Base-by-base conservation (phyloP, 2,329 filamentous ascomycete species). In the Pseudohalonectria lignicola region DNA sequence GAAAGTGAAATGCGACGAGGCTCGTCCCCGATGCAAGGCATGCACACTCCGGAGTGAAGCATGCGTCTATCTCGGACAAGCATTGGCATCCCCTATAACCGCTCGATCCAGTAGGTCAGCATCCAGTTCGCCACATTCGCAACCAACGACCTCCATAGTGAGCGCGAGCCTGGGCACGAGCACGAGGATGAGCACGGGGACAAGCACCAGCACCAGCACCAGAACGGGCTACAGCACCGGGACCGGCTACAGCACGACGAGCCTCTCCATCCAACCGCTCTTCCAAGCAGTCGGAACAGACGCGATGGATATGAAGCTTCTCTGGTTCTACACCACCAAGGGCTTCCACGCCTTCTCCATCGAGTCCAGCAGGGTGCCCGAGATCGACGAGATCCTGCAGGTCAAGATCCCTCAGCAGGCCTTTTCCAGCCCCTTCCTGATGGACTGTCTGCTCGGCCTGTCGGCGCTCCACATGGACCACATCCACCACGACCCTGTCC, bases 1-100 rank as follows among this genome's bases (percentile, higher is more conserved):
- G 39, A 73, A 70, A 52, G 66, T 71, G 39, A 74, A 71, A 53
- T 74, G 71, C 52, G 66, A 71, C 42, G 70, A 76, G 48, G 57
- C 47, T 5, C 63, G 59, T 20, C 72, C 72, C 1, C 48, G 56
- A 3, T 76, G 71, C 47, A 61, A 62, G 30, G 59, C 63, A 21
- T 76, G 72, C 50, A 60, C 53, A 31, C 51, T 67, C 42, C 63
- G 71, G 41, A 62, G 59, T 39, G 63, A 65, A 39, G 51, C 55
- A 3, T 76, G 71, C 49, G 50, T 65, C 37, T 76, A 74, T 47
- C n/a, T n/a, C n/a, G n/a, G n/a, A n/a, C n/a, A n/a, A n/a, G n/a
- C n/a, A n/a, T n/a, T n/a, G n/a, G n/a, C n/a, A n/a, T n/a, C n/a
- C n/a, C n/a, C n/a, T n/a, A n/a, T n/a, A n/a, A n/a, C n/a, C n/a